phyloP scores from a whole-genome alignment of 495 filamentous ascomycete species.

The Penicillium desertorum region DNA sequence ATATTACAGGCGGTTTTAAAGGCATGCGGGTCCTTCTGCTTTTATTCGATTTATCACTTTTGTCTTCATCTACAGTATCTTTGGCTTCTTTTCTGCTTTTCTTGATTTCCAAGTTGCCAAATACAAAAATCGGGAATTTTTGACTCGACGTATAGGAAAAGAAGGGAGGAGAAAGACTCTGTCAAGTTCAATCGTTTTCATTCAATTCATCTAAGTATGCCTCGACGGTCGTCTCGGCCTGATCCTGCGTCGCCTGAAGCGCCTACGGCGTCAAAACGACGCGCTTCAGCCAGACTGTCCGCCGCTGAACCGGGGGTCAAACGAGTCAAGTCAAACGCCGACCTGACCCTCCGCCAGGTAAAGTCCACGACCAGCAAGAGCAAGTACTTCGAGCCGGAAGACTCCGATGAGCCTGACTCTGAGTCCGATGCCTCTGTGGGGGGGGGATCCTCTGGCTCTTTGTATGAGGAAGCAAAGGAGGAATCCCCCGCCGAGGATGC shows the following conservation, averaged over 20 bases:
- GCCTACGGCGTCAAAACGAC: constrained; percentile 42
- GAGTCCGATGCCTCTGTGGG: constrained; percentile 25
- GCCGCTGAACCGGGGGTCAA: constrained; percentile 36
- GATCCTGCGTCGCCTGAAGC: constrained; percentile 37
- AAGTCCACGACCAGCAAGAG: constrained; percentile 57
- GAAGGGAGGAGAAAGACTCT: constrained; percentile 6
- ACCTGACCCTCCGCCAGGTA: constrained; percentile 23
- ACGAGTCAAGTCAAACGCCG: constrained; percentile 46
- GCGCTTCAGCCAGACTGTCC: constrained; percentile 38
- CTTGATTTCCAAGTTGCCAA: not conserved
- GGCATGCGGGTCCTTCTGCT: constrained; percentile 15
- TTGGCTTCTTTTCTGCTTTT: not conserved
- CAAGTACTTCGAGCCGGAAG: constrained; percentile 54
- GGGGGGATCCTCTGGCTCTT: constrained; percentile 30
- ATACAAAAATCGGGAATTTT: not conserved
- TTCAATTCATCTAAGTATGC: constrained; percentile 28
- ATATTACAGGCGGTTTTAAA: constrained; percentile 34
- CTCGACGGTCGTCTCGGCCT: constrained; percentile 45
- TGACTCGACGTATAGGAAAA: constrained; percentile 3
- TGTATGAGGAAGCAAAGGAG: constrained; percentile 26
- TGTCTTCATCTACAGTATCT: not conserved
- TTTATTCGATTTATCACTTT: constrained; percentile 4
- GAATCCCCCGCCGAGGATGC: constrained; percentile 21
- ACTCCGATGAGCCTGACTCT: constrained; percentile 32
- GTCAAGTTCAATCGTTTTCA: not conserved